A percentile compares a stretch with the other conserved stretches of the same genome.
phyloP scores from a whole-genome alignment of 2,329 filamentous ascomycete species.

The Torrubiella hemipterigena region DNA sequence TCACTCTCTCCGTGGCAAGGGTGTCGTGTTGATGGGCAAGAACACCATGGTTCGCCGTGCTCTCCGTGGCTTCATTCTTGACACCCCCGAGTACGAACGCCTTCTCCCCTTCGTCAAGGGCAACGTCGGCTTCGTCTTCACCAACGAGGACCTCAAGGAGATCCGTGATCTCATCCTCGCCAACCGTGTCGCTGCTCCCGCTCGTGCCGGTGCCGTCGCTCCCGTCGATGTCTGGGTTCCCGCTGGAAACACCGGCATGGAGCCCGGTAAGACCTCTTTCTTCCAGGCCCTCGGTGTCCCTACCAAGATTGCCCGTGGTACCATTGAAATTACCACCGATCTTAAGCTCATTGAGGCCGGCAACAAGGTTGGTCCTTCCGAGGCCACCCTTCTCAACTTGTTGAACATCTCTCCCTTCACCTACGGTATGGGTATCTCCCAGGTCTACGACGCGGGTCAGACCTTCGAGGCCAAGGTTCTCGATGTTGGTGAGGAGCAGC shows the following conservation, averaged over 20 bases:
- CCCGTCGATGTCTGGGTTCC: constrained; percentile 89
- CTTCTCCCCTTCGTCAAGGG: constrained; percentile 92
- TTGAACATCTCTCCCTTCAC: constrained; percentile 99
- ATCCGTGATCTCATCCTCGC: constrained; percentile 86
- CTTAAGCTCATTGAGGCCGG: constrained; percentile 94
- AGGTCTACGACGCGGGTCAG: constrained; percentile 98
- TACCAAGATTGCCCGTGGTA: constrained; percentile 99
- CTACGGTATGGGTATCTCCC: constrained; percentile 91
- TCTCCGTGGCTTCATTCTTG: constrained; percentile 82
- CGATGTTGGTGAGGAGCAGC: constrained; percentile 90
- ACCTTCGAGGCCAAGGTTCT: constrained; percentile 75
- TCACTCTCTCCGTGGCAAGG: constrained; percentile 76
- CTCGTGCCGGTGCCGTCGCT: constrained; percentile 93
- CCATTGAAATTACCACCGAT: constrained; percentile 98
- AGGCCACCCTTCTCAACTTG: constrained; percentile 99
- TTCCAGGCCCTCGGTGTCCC: constrained; percentile 99
- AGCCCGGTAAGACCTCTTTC: constrained; percentile 99
- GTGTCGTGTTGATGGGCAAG: constrained; percentile 98
- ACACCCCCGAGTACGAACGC: constrained; percentile 95
- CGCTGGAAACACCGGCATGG: constrained; percentile 99
- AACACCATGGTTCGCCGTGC: constrained; percentile 99
- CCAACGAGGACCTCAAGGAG: constrained; percentile 87
- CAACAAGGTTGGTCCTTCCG: constrained; percentile 93
- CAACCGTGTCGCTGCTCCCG: constrained; percentile 96
- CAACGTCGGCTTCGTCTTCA: constrained; percentile 99